Evolutionary conservation across 2,329 filamentous ascomycete species (phyloP).

Genomic region (Xylaria sp.): DNA sequence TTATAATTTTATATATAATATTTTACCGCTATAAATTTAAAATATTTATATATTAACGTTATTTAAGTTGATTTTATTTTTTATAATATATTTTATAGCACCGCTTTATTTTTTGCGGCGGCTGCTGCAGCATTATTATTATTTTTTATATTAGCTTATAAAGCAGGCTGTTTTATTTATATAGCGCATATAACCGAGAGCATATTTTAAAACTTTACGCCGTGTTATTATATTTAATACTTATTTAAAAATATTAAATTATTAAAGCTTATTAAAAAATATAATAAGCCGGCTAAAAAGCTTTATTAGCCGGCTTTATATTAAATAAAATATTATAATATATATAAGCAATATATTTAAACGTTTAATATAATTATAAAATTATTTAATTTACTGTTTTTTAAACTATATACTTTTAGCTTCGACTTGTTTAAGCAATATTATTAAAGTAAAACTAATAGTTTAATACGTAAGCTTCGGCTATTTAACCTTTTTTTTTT

Average conservation of each 20-base stretch:
- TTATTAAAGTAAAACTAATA: not conserved
- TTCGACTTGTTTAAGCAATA: not conserved
- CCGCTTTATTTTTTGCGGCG: too few species aligned
- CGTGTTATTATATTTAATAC: not conserved
- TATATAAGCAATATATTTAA: constrained; percentile 9
- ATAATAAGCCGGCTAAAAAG: too few species aligned
- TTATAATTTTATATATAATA: too few species aligned
- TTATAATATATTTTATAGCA: too few species aligned
- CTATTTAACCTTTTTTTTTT: too few species aligned
- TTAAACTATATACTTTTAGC: not conserved
- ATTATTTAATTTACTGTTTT: not conserved
- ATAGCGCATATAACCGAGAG: not conserved
- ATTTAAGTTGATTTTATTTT: too few species aligned
- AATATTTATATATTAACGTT: too few species aligned
- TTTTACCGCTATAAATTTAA: too few species aligned
- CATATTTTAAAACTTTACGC: not conserved
- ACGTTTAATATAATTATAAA: not conserved
- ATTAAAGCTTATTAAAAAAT: not conserved
- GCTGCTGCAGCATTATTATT: too few species aligned
- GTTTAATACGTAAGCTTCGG: not conserved
- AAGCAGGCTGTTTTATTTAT: too few species aligned
- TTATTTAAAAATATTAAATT: constrained; percentile 3
- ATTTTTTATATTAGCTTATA: too few species aligned
- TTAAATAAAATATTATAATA: constrained; percentile 12
- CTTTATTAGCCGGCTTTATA: not conserved